A percentile compares a stretch with the other conserved stretches of the same genome.
phyloP scores from a whole-genome alignment of 768 basidiomycete genomes.

The Xerocomellus intermedius region DNA sequence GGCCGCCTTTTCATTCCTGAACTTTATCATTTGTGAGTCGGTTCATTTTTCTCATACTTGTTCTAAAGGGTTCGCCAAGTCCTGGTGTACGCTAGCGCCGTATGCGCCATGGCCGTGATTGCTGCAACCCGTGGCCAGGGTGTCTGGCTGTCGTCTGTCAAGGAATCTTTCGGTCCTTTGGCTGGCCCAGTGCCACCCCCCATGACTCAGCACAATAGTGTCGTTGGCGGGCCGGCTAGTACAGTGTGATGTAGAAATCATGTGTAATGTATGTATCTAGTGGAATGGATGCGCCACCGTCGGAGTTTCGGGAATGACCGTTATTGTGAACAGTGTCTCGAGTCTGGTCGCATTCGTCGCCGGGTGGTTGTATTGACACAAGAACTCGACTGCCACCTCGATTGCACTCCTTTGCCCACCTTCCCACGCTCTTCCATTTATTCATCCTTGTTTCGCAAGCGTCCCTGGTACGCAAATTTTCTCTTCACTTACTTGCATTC shows the following conservation, averaged over 20 bases:
- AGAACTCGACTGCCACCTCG: conserved; percentile 5
- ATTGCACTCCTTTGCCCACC: conserved; percentile 11
- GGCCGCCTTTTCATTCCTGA: conserved; percentile 37
- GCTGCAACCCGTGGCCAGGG: conserved; percentile 29
- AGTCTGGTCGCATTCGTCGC: conserved; percentile 2
- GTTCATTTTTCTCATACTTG: not conserved
- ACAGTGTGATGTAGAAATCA: no score
- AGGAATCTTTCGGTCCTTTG: conserved; percentile 22
- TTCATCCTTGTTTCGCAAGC: conserved; percentile 30
- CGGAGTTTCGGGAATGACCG: conserved; percentile 34
- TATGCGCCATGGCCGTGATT: conserved; percentile 27
- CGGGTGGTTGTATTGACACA: conserved; percentile 11
- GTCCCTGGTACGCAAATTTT: conserved; percentile 30
- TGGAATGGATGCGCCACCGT: conserved; percentile 15
- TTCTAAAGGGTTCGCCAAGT: conserved; percentile 26
- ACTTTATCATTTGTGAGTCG: conserved; percentile 34
- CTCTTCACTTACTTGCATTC: conserved; percentile 7
- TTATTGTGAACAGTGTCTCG: no score
- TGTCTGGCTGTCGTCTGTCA: conserved; percentile 36
- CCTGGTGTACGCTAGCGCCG: conserved; percentile 26
- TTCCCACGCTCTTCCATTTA: conserved; percentile 27
- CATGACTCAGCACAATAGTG: conserved; percentile 14
- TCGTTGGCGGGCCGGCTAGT: no score
- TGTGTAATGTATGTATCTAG: not conserved
- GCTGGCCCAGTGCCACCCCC: conserved; percentile 9